phyloP scores from a whole-genome alignment of 208 protist species.

The Leishmania lainsoni region DNA sequence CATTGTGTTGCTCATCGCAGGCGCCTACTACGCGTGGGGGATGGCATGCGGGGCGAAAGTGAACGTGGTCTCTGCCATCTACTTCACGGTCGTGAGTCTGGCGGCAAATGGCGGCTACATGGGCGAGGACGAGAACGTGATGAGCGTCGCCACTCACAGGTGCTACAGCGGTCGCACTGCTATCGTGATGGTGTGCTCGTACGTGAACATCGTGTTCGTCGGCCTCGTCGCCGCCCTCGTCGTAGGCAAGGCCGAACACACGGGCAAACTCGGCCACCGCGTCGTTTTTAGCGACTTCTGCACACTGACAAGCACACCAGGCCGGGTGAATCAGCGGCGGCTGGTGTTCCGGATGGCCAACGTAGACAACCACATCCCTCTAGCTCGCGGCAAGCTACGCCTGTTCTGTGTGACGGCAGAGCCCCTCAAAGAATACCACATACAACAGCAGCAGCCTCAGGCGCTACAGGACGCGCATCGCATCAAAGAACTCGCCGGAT shows the following conservation, averaged over 20 bases:
- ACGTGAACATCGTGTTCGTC: constrained; percentile 86
- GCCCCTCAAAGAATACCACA: constrained; percentile 48
- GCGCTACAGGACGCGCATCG: neutral
- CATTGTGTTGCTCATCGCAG: constrained; percentile 58
- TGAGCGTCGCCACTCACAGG: constrained; percentile 54
- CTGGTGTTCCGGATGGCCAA: constrained; percentile 83
- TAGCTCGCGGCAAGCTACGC: constrained; percentile 62
- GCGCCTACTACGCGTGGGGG: constrained; percentile 64
- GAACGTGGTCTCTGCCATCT: constrained; percentile 53
- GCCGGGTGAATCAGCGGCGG: constrained; percentile 47
- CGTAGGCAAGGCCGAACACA: constrained; percentile 82
- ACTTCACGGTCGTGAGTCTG: constrained; percentile 85
- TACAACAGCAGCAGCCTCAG: constrained; percentile 39
- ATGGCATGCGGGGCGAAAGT: constrained; percentile 51
- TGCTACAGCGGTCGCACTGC: constrained; percentile 78
- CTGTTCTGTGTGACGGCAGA: constrained; percentile 75
- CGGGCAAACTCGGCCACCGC: constrained; percentile 61
- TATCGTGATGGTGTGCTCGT: constrained; percentile 79
- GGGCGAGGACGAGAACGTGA: constrained; percentile 66
- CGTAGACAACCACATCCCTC: constrained; percentile 58
- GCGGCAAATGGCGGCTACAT: constrained; percentile 88
- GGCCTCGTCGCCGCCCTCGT: constrained; percentile 83
- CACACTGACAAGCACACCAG: constrained; percentile 54
- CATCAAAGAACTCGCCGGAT: constrained; percentile 5
- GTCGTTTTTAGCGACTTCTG: constrained; percentile 87